A percentile compares a stretch with the other conserved stretches of the same genome.
These are phyloP conservation scores for Carallia pectinifolia DNA, from an alignment of 345 rosid species.

Conservation along the genomic window DNA sequence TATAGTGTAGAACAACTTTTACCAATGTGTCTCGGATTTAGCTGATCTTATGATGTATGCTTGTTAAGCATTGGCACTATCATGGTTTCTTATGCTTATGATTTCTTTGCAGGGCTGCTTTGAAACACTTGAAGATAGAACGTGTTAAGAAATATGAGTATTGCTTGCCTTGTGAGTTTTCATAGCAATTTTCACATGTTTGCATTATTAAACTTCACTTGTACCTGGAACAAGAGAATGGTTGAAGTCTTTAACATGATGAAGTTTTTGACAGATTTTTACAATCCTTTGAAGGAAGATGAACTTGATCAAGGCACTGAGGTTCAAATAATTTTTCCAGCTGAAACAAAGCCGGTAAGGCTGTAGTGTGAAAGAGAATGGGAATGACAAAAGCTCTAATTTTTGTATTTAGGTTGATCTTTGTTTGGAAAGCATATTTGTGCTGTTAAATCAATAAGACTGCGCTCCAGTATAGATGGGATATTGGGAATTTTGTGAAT, in stretches of 20 bases:
- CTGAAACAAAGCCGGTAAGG: slow-evolving; percentile 80
- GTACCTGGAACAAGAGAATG: too few species aligned
- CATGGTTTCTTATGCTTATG: slow-evolving; percentile 11
- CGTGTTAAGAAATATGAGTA: slow-evolving; percentile 86
- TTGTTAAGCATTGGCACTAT: not conserved
- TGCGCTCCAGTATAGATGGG: not conserved
- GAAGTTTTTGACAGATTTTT: slow-evolving; percentile 58
- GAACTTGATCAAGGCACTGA: slow-evolving; percentile 83
- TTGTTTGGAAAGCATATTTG: not conserved
- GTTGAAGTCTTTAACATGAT: slow-evolving; percentile 5
- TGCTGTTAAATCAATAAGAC: not conserved
- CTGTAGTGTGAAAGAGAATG: slow-evolving; percentile 6
- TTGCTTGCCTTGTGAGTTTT: slow-evolving; percentile 93
- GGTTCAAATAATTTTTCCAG: slow-evolving; percentile 76
- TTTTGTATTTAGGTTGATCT: slow-evolving; percentile 12
- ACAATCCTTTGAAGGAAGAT: slow-evolving; percentile 85
- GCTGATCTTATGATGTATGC: not conserved
- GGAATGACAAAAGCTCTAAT: slow-evolving; percentile 1
- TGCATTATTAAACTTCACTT: not conserved
- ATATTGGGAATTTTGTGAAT: not conserved
- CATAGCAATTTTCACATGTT: slow-evolving; percentile 9
- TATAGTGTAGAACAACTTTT: not conserved
- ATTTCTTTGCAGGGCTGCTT: slow-evolving; percentile 67
- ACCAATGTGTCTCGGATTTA: not conserved
- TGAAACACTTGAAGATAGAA: slow-evolving; percentile 85